These are phyloP conservation scores for Tardiomyces digboiensis DNA, from an alignment of 1,139 yeast genomes.

Conservation along the genomic window DNA sequence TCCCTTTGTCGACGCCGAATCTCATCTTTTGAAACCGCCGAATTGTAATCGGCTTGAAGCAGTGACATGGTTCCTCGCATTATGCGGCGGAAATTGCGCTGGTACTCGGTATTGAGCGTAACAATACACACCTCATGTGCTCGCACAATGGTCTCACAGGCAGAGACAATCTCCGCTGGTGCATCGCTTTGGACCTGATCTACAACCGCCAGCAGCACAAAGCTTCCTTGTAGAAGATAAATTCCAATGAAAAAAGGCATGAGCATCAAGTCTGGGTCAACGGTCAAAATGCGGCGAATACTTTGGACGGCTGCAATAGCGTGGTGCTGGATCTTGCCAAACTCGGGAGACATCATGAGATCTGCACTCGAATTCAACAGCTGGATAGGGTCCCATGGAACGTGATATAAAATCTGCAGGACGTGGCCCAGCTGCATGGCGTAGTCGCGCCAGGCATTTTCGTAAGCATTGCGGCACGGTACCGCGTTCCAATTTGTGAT, in stretches of 20 bases:
- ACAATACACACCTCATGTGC: conserved; percentile 27
- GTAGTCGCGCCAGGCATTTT: conserved; percentile 11
- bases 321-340: conserved; percentile 16
- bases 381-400: conserved; percentile 16
- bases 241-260: conserved; percentile 27
- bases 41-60: conserved; percentile 4
- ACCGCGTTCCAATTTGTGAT: background rate
- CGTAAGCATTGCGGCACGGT: conserved; percentile 1
- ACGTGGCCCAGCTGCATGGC: conserved; percentile 14
- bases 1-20: conserved; percentile 14
- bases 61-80: conserved; percentile 18
- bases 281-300: conserved; percentile 16
- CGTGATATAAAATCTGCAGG: conserved; percentile 10
- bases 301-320: conserved; percentile 22
- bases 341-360: conserved; percentile 7
- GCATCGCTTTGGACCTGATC: conserved; percentile 13
- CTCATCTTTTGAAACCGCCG: conserved; percentile 9
- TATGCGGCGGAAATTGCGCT: conserved; percentile 22
- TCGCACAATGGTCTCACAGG: conserved; percentile 23
- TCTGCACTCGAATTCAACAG: conserved; percentile 4
- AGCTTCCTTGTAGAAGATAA: conserved; percentile 23
- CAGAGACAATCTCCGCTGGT: conserved; percentile 12
- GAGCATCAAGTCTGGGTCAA: conserved; percentile 23
- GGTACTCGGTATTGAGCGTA: conserved; percentile 25
- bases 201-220: conserved; percentile 13